These are phyloP conservation scores for Lipomyces sp. DNA, from an alignment of 805 yeast species.

Conservation along the genomic window DNA sequence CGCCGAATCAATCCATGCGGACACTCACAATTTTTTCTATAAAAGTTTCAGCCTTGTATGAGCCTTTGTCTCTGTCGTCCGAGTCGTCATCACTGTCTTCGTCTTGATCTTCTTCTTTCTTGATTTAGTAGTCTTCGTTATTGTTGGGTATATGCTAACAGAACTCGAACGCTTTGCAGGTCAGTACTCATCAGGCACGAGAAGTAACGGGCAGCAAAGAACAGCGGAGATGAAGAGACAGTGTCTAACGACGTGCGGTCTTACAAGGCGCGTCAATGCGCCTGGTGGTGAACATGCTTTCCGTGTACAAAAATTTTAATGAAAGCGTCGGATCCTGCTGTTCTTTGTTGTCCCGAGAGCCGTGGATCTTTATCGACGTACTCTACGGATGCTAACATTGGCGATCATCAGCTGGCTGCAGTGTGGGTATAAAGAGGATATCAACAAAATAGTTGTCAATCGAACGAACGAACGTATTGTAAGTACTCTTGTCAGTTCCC, in stretches of 20 bases:
- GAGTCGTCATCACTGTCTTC: no score
- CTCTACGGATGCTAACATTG: neutral
- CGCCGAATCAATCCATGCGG: constrained; percentile 21
- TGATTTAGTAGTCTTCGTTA: no score
- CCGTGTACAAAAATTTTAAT: constrained; percentile 25
- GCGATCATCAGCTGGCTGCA: neutral
- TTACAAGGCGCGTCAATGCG: constrained; percentile 7
- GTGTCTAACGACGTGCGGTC: constrained; percentile 28
- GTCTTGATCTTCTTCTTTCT: no score
- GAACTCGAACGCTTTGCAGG: no score
- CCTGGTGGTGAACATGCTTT: constrained; percentile 19
- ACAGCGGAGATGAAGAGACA: constrained; percentile 19
- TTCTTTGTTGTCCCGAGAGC: neutral
- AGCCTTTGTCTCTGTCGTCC: constrained; percentile 2
- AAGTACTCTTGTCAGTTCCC: neutral
- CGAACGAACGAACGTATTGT: neutral
- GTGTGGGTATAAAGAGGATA: no score
- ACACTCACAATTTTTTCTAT: constrained; percentile 11
- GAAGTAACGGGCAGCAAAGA: no score
- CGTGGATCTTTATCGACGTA: neutral
- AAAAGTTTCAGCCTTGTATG: constrained; percentile 31
- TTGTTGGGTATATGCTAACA: neutral
- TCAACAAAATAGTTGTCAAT: no score
- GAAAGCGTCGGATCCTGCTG: constrained; percentile 26
- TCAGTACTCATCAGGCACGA: no score